Base-by-base conservation (phyloP, 1,284 basidiomycete genomes). In the Austroboletus niveus region DNA sequence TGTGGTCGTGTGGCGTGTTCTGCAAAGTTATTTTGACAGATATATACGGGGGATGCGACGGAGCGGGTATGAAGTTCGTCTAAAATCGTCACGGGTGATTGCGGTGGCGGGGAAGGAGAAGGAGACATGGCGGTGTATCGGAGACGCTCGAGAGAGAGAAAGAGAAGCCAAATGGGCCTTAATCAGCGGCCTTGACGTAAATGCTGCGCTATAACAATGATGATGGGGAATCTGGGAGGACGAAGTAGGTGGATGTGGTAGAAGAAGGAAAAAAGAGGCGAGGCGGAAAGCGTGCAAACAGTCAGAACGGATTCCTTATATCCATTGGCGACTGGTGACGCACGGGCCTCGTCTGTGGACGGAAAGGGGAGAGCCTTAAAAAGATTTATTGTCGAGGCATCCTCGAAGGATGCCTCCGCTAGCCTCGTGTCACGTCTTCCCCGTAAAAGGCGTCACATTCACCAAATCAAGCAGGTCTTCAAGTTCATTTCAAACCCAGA, bases 401-500 rank as follows among this genome's bases (percentile, higher is more conserved):
- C 47, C 56, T 60, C 45, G 52, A 53, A 40, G 39, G 20, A 54
- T 55, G 43, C 59, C 65, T 65, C 53, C 49, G 64, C 45, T 60
- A 42, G 41, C 48, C 20, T 47, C 60, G 55, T 51, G 52, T 48
- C 55, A 59, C 34, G 41, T 50, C 50, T 5, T 9, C 20, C 14
- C 20, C 42, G 27, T 40, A 54, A 48, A 35, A 39, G 54, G 63
- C 24, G 44, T 34, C 17, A 48, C 42, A 5, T 15, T 49, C 10
- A 9, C 66, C 46, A 69, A 51, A 69, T 63, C 15, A 55, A 51
- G 64, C 41, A 69, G 30, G 56, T 60, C 42, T 57, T 53, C 60
- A 63, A 65, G 65, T 68, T 64, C 48, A 41, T 55, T 65, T 64
- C 7, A 44, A 55, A 32, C 55, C 9, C 63, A 51, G 58, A 50